phyloP scores from a whole-genome alignment of 768 basidiomycete species.

The Lactifluus rugatus region DNA sequence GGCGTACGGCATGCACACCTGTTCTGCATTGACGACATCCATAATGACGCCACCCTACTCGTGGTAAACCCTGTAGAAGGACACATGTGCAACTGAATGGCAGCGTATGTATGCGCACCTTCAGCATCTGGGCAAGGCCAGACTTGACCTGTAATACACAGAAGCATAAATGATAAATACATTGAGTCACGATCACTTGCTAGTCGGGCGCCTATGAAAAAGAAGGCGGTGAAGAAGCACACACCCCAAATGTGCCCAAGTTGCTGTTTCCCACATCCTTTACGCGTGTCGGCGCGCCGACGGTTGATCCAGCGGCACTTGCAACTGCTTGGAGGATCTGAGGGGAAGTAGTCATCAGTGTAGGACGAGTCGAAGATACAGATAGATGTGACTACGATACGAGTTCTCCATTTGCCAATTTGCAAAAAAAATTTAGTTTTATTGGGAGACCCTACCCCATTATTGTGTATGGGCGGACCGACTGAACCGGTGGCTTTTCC shows the following conservation, averaged over 20 bases:
- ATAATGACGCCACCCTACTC: slow-evolving; percentile 79
- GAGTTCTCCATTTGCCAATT: not conserved
- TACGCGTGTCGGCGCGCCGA: slow-evolving; percentile 44
- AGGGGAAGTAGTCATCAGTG: slow-evolving; percentile 24
- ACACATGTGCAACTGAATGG: slow-evolving; percentile 10
- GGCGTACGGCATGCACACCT: slow-evolving; percentile 28
- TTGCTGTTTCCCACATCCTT: slow-evolving; percentile 47
- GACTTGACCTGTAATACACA: slow-evolving; percentile 62
- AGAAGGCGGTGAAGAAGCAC: slow-evolving; percentile 18
- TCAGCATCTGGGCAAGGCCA: slow-evolving; percentile 94
- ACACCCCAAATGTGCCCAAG: slow-evolving; percentile 64
- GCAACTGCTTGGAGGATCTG: slow-evolving; percentile 29
- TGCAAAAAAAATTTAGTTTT: not conserved
- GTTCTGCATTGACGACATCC: slow-evolving; percentile 84
- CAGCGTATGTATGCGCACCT: slow-evolving; percentile 37
- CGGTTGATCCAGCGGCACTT: slow-evolving; percentile 30
- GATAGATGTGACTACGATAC: not conserved
- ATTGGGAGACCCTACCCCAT: not conserved
- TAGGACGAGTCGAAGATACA: slow-evolving; percentile 3
- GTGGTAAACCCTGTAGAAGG: not conserved
- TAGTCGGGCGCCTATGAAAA: not conserved
- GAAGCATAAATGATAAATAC: slow-evolving; percentile 11
- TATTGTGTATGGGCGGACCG: slow-evolving; percentile 1
- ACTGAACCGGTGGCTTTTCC: not conserved
- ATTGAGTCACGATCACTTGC: not conserved